A percentile compares a stretch with the other conserved stretches of the same genome.
Conservation (phyloP, 768 basidiomycete genomes). For the Mycena vitilis region DNA sequence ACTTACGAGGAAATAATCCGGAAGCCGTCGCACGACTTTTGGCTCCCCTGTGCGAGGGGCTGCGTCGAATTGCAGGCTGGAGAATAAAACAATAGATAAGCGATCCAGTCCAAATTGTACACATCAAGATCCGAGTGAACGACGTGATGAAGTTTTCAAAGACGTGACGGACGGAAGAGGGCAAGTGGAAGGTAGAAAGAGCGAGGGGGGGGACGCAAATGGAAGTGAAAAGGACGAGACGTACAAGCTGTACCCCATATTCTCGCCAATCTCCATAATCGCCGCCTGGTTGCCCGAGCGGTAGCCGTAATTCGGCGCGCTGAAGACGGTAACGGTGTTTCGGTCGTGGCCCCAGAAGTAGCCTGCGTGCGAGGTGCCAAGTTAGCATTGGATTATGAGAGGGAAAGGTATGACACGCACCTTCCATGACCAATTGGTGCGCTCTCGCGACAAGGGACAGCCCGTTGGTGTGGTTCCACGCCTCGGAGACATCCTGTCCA, state of each 20-base stretch:
- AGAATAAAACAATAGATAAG: too few species aligned
- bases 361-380: conserved; percentile 51
- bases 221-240: conserved; percentile 53
- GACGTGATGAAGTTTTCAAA: conserved; percentile 92
- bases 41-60: too few species aligned
- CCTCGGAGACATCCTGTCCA: conserved; percentile 98
- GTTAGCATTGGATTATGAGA: conserved; percentile 17
- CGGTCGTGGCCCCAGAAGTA: conserved; percentile 99
- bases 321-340: conserved; percentile 99
- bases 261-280: conserved; percentile 99
- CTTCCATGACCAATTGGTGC: conserved; percentile 97
- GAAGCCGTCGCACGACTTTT: too few species aligned
- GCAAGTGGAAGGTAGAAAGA: conserved; percentile 1
- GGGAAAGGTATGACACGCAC: conserved; percentile 57
- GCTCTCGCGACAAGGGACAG: conserved; percentile 94
- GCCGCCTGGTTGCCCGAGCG: conserved; percentile 99
- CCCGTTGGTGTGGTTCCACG: conserved; percentile 99
- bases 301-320: conserved; percentile 99
- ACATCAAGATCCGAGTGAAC: conserved; percentile 40
- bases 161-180: conserved; percentile 55
- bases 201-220: too few species aligned
- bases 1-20: too few species aligned
- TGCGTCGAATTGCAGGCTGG: too few species aligned
- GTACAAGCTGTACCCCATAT: conserved; percentile 92
- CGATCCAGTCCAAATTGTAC: conserved; percentile 1